These are phyloP conservation scores for Curvularia hawaiiensis DNA, from an alignment of 2,329 filamentous ascomycete species.

Conservation along the genomic window DNA sequence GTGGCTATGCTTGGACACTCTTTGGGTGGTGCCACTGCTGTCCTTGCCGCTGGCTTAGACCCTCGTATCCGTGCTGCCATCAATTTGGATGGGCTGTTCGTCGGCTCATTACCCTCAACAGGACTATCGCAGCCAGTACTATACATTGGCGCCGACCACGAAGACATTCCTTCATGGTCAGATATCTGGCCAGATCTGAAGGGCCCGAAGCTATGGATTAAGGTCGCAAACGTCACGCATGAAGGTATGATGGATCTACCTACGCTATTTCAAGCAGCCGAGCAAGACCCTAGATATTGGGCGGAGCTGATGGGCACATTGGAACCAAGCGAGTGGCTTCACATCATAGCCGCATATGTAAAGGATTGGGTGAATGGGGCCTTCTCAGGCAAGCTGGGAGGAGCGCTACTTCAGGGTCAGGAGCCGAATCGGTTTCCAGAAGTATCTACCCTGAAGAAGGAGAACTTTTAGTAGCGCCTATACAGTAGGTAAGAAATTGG, in stretches of 20 bases:
- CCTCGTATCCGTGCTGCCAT: constrained; percentile 21
- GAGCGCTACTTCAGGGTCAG: constrained; percentile 21
- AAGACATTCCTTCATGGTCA: constrained; percentile 16
- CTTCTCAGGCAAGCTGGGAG: constrained; percentile 21
- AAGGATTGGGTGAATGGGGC: constrained; percentile 25
- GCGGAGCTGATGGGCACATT: background rate
- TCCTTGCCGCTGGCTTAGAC: constrained; percentile 21
- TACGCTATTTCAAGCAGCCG: background rate
- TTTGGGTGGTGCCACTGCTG: constrained; percentile 26
- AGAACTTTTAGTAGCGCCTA: constrained; percentile 7
- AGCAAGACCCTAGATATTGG: background rate
- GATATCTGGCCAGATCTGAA: constrained; percentile 24
- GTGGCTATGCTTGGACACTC: constrained; percentile 28
- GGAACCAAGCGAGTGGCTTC: background rate
- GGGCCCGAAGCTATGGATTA: constrained; percentile 32
- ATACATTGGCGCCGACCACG: constrained; percentile 19
- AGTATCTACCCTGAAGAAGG: constrained; percentile 20
- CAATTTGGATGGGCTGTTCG: constrained; percentile 26
- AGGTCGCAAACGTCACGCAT: constrained; percentile 26
- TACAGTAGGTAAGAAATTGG: background rate
- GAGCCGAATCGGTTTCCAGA: constrained; percentile 28
- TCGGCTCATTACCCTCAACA: constrained; percentile 19
- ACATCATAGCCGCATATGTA: constrained; percentile 22
- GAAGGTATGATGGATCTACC: constrained; percentile 13
- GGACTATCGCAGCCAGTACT: constrained; percentile 29